phyloP scores from a whole-genome alignment of 192 early-diverging fungal genomes.

The Phlyctochytrium planicorne region DNA sequence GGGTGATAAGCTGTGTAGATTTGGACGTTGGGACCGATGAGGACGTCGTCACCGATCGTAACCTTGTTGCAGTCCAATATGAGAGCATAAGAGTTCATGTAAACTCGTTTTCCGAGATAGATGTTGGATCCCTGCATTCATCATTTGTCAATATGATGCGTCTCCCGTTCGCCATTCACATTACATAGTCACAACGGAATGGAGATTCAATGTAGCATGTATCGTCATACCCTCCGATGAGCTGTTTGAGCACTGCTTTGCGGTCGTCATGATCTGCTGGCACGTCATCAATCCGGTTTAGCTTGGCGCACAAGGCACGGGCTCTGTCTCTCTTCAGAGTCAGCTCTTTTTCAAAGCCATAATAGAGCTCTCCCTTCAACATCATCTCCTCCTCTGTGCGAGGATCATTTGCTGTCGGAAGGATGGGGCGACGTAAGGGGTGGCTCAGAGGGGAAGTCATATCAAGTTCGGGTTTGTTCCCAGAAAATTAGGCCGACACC shows the following conservation, averaged over 20 bases:
- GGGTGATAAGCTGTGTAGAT: constrained; percentile 69
- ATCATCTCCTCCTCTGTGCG: constrained; percentile 62
- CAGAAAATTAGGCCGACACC: too few species aligned
- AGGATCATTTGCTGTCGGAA: not conserved
- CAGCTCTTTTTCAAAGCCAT: constrained; percentile 56
- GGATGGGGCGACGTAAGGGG: not conserved
- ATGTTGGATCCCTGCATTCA: constrained; percentile 65
- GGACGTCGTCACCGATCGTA: constrained; percentile 72
- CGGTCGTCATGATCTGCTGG: constrained; percentile 20
- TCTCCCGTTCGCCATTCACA: not conserved
- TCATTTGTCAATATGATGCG: constrained; percentile 1
- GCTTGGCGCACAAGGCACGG: constrained; percentile 17
- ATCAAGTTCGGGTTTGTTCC: too few species aligned
- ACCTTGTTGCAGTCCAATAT: constrained; percentile 77
- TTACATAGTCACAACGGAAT: constrained; percentile 73
- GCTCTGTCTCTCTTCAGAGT: constrained; percentile 27
- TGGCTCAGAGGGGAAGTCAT: too few species aligned
- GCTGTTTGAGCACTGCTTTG: constrained; percentile 28
- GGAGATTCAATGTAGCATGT: constrained; percentile 64
- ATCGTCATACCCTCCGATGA: constrained; percentile 62
- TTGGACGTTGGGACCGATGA: constrained; percentile 74
- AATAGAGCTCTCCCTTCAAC: constrained; percentile 62
- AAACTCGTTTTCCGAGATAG: constrained; percentile 68
- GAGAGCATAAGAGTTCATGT: constrained; percentile 44
- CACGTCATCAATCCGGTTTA: constrained; percentile 42